A percentile compares a stretch with the other conserved stretches of the same genome.
These are phyloP conservation scores for Solanum chmielewskii DNA, from an alignment of 257 asterid species.

Conservation along the genomic window DNA sequence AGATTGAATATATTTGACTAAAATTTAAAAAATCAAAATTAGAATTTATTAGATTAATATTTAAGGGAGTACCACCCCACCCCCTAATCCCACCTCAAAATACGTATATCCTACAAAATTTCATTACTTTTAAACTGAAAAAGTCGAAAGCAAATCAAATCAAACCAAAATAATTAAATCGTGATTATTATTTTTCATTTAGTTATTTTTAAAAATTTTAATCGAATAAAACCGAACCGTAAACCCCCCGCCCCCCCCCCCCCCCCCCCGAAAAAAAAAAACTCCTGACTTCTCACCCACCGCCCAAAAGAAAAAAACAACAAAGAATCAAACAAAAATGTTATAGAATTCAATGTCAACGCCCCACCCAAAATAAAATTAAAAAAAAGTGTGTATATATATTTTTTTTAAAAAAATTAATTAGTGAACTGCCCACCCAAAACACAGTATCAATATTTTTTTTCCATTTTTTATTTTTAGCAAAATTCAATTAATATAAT, in stretches of 20 bases:
- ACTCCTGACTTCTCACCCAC: background rate
- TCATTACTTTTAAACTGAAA: too few relatives aligned
- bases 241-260: accelerated
- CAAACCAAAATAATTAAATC: too few relatives aligned
- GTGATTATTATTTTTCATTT: too few relatives aligned
- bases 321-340: background rate
- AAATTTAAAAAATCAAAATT: background rate
- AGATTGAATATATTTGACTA: background rate
- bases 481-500: background rate
- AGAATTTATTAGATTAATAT: background rate
- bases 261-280: background rate
- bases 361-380: background rate
- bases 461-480: too few relatives aligned
- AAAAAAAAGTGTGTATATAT: background rate
- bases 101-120: too few relatives aligned
- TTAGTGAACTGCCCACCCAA: background rate
- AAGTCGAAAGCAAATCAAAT: too few relatives aligned
- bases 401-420: background rate
- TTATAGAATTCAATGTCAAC: background rate
- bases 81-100: too few relatives aligned
- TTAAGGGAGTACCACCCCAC: background rate
- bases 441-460: background rate
- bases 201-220: too few relatives aligned
- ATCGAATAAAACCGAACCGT: too few relatives aligned
- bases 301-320: background rate